phyloP scores from a whole-genome alignment of 495 filamentous ascomycete species.

The Xylaria curta region DNA sequence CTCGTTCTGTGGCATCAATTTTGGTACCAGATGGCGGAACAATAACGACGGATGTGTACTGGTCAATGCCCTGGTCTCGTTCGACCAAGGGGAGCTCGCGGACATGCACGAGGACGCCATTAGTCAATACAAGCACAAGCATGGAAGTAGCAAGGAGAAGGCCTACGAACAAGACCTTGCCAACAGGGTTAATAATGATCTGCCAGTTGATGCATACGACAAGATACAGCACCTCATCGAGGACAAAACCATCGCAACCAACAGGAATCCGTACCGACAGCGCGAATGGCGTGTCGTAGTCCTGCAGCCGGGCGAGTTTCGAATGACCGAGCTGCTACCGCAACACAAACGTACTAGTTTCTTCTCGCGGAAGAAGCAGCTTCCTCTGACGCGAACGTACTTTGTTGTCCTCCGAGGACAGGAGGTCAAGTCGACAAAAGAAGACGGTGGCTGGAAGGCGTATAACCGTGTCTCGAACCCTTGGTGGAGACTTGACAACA shows the following conservation, averaged over 20 bases:
- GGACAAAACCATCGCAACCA: conserved; percentile 31
- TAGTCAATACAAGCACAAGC: conserved; percentile 23
- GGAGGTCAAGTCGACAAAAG: conserved; percentile 34
- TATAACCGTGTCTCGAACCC: conserved; percentile 31
- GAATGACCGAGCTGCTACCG: conserved; percentile 33
- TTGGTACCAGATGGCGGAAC: conserved; percentile 25
- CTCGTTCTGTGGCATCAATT: conserved; percentile 30
- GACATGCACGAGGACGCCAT: conserved; percentile 31
- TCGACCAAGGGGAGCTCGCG: conserved; percentile 32
- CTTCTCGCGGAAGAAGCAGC: conserved; percentile 24
- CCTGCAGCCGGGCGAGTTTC: conserved; percentile 31
- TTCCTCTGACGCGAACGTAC: conserved; percentile 3
- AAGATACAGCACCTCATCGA: conserved; percentile 30
- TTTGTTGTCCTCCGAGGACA: conserved; percentile 36
- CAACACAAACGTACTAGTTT: conserved; percentile 31
- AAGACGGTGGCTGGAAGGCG: conserved; percentile 31
- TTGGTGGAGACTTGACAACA: conserved; percentile 33
- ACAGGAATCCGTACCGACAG: conserved; percentile 34
- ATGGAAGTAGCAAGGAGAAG: conserved; percentile 24
- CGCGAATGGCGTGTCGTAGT: conserved; percentile 37
- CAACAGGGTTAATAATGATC: conserved; percentile 30
- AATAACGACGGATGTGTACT: conserved; percentile 27
- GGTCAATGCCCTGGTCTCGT: conserved; percentile 19
- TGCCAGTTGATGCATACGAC: conserved; percentile 24
- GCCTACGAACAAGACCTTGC: conserved; percentile 37